A percentile compares a stretch with the other conserved stretches of the same genome.
phyloP scores from a whole-genome alignment of 768 basidiomycete genomes.

The Leccinum olivaceopallidum region DNA sequence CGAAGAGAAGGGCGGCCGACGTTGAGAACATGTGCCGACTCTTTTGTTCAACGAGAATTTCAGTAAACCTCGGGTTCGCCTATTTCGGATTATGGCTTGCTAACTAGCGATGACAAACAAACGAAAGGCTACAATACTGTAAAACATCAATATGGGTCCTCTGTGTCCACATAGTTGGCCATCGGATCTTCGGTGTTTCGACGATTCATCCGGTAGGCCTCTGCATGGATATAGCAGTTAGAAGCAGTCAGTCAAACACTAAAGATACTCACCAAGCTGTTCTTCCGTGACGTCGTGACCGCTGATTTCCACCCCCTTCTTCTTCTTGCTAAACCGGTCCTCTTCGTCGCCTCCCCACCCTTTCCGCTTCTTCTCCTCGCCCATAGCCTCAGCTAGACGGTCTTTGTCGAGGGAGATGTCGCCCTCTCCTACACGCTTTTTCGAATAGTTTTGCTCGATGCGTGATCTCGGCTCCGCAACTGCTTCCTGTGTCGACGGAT shows the following conservation, averaged over 20 bases:
- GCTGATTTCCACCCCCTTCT: conserved; percentile 47
- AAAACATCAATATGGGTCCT: conserved; percentile 24
- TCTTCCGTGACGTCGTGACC: conserved; percentile 89
- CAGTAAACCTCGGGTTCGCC: conserved; percentile 14
- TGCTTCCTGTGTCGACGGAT: conserved; percentile 32
- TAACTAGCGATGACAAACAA: not conserved
- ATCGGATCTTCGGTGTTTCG: conserved; percentile 84
- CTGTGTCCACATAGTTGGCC: conserved; percentile 83
- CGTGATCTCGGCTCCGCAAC: conserved; percentile 35
- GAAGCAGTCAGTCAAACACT: conserved; percentile 1
- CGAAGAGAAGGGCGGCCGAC: conserved; percentile 69
- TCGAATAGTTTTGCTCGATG: conserved; percentile 73
- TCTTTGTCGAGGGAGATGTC: conserved; percentile 75
- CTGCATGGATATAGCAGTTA: conserved; percentile 41
- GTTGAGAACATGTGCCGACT: conserved; percentile 46
- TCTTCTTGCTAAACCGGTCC: conserved; percentile 62
- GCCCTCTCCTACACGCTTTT: conserved; percentile 80
- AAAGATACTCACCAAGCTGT: conserved; percentile 60
- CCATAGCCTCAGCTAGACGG: conserved; percentile 65
- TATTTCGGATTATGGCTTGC: conserved; percentile 18
- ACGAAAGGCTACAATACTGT: not conserved
- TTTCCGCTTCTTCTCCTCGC: conserved; percentile 82
- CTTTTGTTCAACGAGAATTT: conserved; percentile 12
- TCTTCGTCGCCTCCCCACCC: conserved; percentile 51
- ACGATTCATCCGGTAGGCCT: conserved; percentile 86